Evolutionary conservation across 495 filamentous ascomycete species (phyloP), one percentile per base, ranked within the genome.

Genomic region (Beverwykella pulmonaria): DNA sequence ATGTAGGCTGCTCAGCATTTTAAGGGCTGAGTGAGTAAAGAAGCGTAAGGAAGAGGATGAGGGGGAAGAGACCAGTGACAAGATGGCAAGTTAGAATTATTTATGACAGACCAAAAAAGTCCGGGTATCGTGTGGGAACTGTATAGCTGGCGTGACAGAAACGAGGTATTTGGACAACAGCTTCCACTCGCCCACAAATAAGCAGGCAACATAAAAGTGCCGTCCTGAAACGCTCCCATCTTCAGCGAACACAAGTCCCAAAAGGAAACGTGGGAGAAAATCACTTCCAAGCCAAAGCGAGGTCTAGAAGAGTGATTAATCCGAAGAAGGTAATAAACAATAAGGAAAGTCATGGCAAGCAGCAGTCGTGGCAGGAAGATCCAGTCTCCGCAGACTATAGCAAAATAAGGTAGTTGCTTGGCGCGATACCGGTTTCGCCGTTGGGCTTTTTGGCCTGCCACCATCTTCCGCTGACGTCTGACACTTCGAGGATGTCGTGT

Each of bases 381-480:
- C 69, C 69, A 65, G 69, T 53, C 69, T 68, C 27, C 68, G 52
- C 19, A 48, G 49, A 50, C 65, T 74, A 98, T 86, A 98, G 86
- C 73, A 98, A 81, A 77, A 98, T 97, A 75, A 98, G 83, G 75
- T 98, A 98, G 80, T 98, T 98, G 67, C 92, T 96, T 20, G 94
- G 94, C 57, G 94, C 94, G 77, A 98, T 97, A 70, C 94, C 94
- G 54, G 94, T 97, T 71, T 97, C 92, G 74, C 94, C 94, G 67
- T 78, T 97, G 75, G 92, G 85, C 80, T 98, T 97, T 80, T 91
- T 87, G 67, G 94, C 94, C 80, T 98, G 94, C 94, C 94, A 98
- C 94, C 94, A 98, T 78, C 94, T 79, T 29, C 94, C 94, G 72
- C 92, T 96, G 60, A 98, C 95, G 71, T 98, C 94, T 48, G 91